Percentiles rank a stretch among this genome's conserved stretches.
phyloP scores from a whole-genome alignment of 768 basidiomycete species.

The Postia placenta region DNA sequence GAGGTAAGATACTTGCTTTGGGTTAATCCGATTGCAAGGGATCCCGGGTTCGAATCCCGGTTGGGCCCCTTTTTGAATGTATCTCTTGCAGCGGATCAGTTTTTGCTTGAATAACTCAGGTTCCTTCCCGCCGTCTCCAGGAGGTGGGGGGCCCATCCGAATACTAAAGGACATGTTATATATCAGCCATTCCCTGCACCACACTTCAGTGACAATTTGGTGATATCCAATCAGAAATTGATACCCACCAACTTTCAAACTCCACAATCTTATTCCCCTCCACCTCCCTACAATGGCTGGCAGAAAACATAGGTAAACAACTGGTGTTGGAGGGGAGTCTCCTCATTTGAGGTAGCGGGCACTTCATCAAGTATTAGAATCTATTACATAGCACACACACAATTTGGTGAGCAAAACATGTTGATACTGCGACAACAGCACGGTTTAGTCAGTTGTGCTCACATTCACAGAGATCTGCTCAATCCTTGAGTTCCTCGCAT shows the following conservation, averaged over 20 bases:
- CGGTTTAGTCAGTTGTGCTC: no score
- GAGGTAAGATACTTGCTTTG: constrained; percentile 51
- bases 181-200: no score
- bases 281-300: background rate
- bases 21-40: constrained; percentile 34
- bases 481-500: no score
- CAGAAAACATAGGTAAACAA: background rate
- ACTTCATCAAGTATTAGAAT: no score
- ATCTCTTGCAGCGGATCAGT: background rate
- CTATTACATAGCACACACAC: no score
- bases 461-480: no score
- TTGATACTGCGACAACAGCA: no score
- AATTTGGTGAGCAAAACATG: no score
- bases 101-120: background rate
- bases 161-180: background rate
- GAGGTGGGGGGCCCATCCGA: background rate
- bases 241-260: background rate
- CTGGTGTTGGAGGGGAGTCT: background rate
- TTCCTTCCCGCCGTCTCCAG: background rate
- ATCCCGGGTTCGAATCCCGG: constrained; percentile 47
- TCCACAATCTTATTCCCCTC: background rate
- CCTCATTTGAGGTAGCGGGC: background rate
- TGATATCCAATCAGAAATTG: background rate
- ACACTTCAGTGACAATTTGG: background rate
- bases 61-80: constrained; percentile 27